Base-by-base conservation (phyloP, 1,284 basidiomycete species). In the Hemileia vastatrix region DNA sequence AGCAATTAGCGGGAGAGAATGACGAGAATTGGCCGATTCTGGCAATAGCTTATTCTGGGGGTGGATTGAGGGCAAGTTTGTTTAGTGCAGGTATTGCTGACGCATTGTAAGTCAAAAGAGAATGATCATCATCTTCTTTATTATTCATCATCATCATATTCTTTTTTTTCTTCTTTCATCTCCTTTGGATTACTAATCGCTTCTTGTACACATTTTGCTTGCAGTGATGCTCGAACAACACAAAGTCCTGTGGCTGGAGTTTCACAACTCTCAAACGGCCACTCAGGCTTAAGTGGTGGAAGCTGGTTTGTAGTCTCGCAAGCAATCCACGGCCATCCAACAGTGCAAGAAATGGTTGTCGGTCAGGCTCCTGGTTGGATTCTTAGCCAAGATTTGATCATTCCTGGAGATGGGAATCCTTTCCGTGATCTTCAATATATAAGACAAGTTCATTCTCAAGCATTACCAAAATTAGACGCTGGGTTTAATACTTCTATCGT, bases 11-110 rank as follows among this genome's bases (percentile, higher is more conserved):
- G n/a, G 19, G 15, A 8, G 13, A 59, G 44, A 52, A 44, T 27
- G 24, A 51, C 6, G n/a, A 36, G 4, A 40, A 53, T 19, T 44
- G 50, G 49, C 57, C 57, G 1, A 40, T 45, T 3, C 57, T 59
- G 9, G 57, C 45, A 5, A 19, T 59, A 36, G 57, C 57, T 9
- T 27, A 45, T 33, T 59, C 57, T 52, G 57, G 57, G 4, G 57
- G 57, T 47, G 57, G 57, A 2, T 15, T 52, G 2, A 31, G 57
- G 24, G 57, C 57, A 4, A 36, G 49, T 33, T 44, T 59, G 32
- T 59, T 52, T 40, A 50, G 48, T 23, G 57, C 57, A 13, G 57
- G 57, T 40, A 40, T 59, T 23, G 24, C 45, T 36, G 49, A 59
- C 18, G 50, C 57, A 51, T 40, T 59, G 57, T 59, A 4, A 33